Percentiles rank a stretch among this genome's conserved stretches.
phyloP scores from a whole-genome alignment of 2,329 filamentous ascomycete species.

The Cladosporium cucumerinum region DNA sequence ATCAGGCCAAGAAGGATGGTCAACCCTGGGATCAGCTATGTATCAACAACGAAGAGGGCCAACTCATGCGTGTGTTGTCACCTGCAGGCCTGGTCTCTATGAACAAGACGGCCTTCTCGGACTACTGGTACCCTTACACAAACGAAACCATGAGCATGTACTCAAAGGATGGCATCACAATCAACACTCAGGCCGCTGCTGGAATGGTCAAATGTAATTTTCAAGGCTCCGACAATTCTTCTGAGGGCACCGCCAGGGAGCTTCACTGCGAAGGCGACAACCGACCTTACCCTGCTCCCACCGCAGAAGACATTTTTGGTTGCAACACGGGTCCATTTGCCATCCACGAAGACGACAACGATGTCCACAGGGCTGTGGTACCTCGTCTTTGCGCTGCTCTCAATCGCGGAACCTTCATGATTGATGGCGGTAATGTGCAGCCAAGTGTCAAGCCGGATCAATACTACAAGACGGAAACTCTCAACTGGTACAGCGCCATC shows the following conservation, averaged over 20 bases:
- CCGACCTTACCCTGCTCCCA: slow-evolving; percentile 54
- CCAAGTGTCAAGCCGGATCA: slow-evolving; percentile 42
- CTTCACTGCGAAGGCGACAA: slow-evolving; percentile 40
- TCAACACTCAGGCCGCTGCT: slow-evolving; percentile 61
- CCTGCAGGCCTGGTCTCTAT: slow-evolving; percentile 49
- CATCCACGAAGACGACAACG: slow-evolving; percentile 38
- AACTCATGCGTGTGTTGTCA: slow-evolving; percentile 38
- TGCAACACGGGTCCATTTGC: slow-evolving; percentile 63
- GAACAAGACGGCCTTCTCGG: slow-evolving; percentile 44
- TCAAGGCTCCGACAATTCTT: slow-evolving; percentile 30
- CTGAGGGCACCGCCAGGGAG: slow-evolving; percentile 30
- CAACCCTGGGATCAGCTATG: slow-evolving; percentile 59
- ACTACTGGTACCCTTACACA: slow-evolving; percentile 53
- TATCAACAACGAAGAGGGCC: slow-evolving; percentile 37
- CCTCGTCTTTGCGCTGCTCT: slow-evolving; percentile 71
- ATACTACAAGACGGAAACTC: slow-evolving; percentile 41
- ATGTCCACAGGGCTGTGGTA: slow-evolving; percentile 55
- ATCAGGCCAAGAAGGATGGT: slow-evolving; percentile 53
- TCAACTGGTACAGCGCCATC: slow-evolving; percentile 48
- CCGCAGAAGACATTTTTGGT: slow-evolving; percentile 61
- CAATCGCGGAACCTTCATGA: slow-evolving; percentile 67
- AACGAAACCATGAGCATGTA: slow-evolving; percentile 51
- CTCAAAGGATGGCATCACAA: slow-evolving; percentile 45
- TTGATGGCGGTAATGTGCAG: slow-evolving; percentile 46
- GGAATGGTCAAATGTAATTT: slow-evolving; percentile 53